Evolutionary conservation across 306 rosid species (phyloP).

Genomic region (Sechiopsis laciniata): DNA sequence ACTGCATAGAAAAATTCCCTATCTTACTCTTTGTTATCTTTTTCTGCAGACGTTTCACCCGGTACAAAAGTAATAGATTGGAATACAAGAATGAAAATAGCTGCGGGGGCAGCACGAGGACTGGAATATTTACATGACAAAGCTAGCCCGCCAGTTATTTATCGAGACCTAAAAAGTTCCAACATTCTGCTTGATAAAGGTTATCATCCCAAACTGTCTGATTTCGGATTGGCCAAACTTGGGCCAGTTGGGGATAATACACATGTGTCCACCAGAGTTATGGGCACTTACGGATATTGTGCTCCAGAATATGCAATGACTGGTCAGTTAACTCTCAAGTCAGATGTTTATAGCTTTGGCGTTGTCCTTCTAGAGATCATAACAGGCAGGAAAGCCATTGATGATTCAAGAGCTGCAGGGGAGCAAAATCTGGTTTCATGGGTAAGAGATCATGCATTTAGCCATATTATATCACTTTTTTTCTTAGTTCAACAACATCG

Average conservation of each 20-base stretch:
- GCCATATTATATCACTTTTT: no score
- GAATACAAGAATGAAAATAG: slow-evolving; percentile 87
- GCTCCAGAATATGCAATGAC: slow-evolving; percentile 96
- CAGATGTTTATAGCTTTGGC: slow-evolving; percentile 96
- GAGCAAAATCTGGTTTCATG: slow-evolving; percentile 95
- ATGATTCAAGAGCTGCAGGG: slow-evolving; percentile 62
- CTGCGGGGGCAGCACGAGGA: slow-evolving; percentile 88
- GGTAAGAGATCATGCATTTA: slow-evolving; percentile 41
- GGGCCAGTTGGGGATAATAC: slow-evolving; percentile 95
- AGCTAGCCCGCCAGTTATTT: slow-evolving; percentile 95
- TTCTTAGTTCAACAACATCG: no score
- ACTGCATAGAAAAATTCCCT: no score
- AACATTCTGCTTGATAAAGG: slow-evolving; percentile 86
- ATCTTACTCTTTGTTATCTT: neutral
- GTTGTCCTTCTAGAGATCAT: slow-evolving; percentile 89
- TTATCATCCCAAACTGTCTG: slow-evolving; percentile 83
- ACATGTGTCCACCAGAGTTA: slow-evolving; percentile 90
- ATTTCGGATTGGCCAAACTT: slow-evolving; percentile 87
- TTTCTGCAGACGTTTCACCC: slow-evolving; percentile 58
- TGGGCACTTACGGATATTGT: slow-evolving; percentile 94
- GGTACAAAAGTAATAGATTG: slow-evolving; percentile 70
- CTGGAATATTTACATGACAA: slow-evolving; percentile 83
- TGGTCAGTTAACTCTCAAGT: slow-evolving; percentile 78
- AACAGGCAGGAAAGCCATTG: slow-evolving; percentile 87
- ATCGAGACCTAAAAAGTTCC: slow-evolving; percentile 85